Evolutionary conservation across 495 filamentous ascomycete species (phyloP).

Genomic region (Neurospora hispaniola): DNA sequence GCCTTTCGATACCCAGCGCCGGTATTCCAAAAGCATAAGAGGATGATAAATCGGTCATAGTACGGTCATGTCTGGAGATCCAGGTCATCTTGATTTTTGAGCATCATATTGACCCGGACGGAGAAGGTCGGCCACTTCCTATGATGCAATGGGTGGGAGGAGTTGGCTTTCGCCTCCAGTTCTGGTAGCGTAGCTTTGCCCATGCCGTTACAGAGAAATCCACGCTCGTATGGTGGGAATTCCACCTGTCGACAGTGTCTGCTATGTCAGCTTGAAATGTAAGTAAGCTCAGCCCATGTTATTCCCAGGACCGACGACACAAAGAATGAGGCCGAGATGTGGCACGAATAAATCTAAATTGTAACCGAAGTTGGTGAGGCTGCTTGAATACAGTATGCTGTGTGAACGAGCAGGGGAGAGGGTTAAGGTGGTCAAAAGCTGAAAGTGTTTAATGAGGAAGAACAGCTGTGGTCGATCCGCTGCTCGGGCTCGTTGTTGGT

Average conservation of each 20-base stretch:
- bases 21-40: neutral
- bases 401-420: neutral
- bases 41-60: neutral
- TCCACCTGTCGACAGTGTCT: neutral
- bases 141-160: neutral
- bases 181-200: neutral
- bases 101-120: neutral
- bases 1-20: neutral
- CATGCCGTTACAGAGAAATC: neutral
- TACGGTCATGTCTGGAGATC: neutral
- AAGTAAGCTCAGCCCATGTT: neutral
- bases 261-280: neutral
- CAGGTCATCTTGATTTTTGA: neutral
- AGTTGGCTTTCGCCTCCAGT: neutral
- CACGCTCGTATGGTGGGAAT: neutral
- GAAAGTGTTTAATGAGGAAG: neutral
- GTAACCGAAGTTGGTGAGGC: neutral
- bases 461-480: neutral
- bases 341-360: neutral
- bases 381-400: neutral
- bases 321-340: neutral
- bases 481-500: slow-evolving; percentile 1
- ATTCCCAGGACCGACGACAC: neutral
- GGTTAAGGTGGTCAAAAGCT: neutral
- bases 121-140: neutral